Base-by-base conservation (phyloP, 2,329 filamentous ascomycete genomes). In the Apiospora arundinis region DNA sequence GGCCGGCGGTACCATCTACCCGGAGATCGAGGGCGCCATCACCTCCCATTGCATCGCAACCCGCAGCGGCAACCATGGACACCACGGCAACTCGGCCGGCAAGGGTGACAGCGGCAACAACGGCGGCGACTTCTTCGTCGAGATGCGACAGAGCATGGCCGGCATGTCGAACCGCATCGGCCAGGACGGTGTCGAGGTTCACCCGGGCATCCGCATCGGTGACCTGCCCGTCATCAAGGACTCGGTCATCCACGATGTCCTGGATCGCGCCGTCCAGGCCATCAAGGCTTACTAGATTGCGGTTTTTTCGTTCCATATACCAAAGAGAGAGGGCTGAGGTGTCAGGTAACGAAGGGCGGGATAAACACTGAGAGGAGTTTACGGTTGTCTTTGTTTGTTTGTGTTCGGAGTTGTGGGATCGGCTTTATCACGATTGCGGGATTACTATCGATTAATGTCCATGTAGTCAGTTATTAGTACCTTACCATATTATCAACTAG, bases 61-160 rank as follows among this genome's bases (percentile, higher is more conserved):
- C n/a, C 18, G 32, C 1, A 4, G 18, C n/a, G 32, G 32, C 3
- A 66, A 42, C 12, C 60, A 66, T 7, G 23, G 14, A 32, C 12
- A 40, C 18, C 16, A 42, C 7, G 60, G 18, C 8, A 2, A 66
- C 14, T 4, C 25, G 14, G 12, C 56, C 32, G 32, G 32, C 18
- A 12, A 42, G 32, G 32, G 25, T 1, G 63, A 42, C 40, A 42
- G 9, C 32, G 40, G 4, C 40, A 42, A 14, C 40, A 14, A 14
- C 9, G 12, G 40, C 40, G 25, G 25, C 14, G 63, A 25, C n/a
- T 67, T 67, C 63, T 4, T 16, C 37, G 42, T 67, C 40, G 63
- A 67, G 63, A 25, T 21, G 2, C 63, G 63, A 18, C 69, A 70
- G 69, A 48, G 69, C 46, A 70, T 70, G 69, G 21, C 69, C 18